A percentile compares a stretch with the other conserved stretches of the same genome.
Conservation (phyloP, 495 filamentous ascomycete genomes). For the Parmelia sp. region DNA sequence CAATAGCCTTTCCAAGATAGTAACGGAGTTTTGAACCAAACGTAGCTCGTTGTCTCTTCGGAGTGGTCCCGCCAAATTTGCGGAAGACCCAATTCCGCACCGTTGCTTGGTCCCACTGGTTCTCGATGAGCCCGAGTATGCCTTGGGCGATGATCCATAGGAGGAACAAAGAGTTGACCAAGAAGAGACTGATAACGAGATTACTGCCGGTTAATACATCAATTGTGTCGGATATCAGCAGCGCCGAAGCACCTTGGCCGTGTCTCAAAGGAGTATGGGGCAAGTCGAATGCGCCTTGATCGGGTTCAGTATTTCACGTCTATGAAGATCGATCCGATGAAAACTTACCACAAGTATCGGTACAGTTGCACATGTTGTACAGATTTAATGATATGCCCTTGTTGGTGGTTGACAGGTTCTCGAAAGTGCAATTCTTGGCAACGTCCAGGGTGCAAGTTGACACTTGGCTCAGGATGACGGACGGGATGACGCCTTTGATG, state of each 20-base stretch:
- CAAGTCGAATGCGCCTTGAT: neutral
- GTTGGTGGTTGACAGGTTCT: neutral
- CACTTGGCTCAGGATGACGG: neutral
- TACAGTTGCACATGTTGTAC: neutral
- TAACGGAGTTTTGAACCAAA: neutral
- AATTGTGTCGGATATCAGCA: neutral
- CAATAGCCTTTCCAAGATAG: neutral
- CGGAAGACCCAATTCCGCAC: neutral
- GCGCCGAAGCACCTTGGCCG: neutral
- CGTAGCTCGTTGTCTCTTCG: neutral
- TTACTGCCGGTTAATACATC: neutral
- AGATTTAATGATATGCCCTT: neutral
- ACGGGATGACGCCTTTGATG: neutral
- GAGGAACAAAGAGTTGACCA: neutral
- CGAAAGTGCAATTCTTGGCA: neutral
- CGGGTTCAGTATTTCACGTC: neutral
- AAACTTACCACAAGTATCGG: neutral
- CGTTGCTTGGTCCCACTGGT: neutral
- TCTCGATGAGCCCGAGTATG: neutral
- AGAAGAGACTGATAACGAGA: neutral
- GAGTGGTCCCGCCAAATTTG: neutral
- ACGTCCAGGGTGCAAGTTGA: neutral
- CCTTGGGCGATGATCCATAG: neutral
- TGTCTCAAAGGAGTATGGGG: neutral
- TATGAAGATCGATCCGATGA: neutral